Base-by-base conservation (phyloP, 2,329 filamentous ascomycete genomes). In the Pseudogymnoascus sp. region DNA sequence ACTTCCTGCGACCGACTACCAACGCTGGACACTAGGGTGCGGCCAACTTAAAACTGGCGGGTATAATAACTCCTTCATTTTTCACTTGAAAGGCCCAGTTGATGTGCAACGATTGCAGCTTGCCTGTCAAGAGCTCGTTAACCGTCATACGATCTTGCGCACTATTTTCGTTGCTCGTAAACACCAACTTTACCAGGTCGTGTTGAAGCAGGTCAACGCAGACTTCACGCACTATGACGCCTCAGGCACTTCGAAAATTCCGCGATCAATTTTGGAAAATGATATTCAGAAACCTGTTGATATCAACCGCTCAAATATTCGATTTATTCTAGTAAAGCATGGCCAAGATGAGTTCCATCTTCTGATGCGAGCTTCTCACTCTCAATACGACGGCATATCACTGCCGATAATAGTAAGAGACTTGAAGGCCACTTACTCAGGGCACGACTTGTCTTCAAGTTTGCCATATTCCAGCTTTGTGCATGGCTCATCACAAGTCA, bases 21-120 rank as follows among this genome's bases (percentile, higher is more conserved):
- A 66, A 38, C 20, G 34, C 2, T 64, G 59, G 62, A 39, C 60
- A n/a, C n/a, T 63, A 22, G 38, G 30, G 3, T 39, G 54, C 30
- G 62, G 60, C 1, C 58, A 54, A 8, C 32, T 63, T 11, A 47
- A 57, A 20, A 59, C 39, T 58, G 37, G 62, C 14, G 60, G 63
- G 4, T 62, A 58, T 18, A 60, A 43, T 18, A 64, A 66, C 34
- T 62, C 60, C 57, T 63, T 66, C n/a, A 28, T 57, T 35, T 61
- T 63, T 30, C 6, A 63, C 18, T n/a, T 62, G 11, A 58, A 57
- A 20, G 62, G 60, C 1, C n/a, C 41, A 4, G 35, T 62, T 11
- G 63, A 64, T 28, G 4, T 54, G 18, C 7, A 11, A 18, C 39
- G 12, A 28, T 32, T 65, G 3, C 32, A 61, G 18, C 6, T 16